phyloP scores from a whole-genome alignment of 2,329 filamentous ascomycete species.

The Amylocarpus encephaloides region DNA sequence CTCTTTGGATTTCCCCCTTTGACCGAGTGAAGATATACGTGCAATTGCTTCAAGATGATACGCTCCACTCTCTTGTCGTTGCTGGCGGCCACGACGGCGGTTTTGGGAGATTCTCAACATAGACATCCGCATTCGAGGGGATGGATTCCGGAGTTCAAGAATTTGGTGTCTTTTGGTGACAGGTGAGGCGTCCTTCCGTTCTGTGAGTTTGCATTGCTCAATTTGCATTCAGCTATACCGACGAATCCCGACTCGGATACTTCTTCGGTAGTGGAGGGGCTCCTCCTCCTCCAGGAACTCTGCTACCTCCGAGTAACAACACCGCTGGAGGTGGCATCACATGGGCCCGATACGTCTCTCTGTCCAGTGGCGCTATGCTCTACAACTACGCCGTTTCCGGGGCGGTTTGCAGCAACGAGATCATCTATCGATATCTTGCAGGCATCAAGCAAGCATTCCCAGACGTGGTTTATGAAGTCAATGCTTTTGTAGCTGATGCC shows the following conservation, averaged over 20 bases:
- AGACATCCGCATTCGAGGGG: no score
- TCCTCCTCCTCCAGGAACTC: slow-evolving; percentile 54
- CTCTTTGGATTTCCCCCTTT: no score
- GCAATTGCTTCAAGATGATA: not conserved
- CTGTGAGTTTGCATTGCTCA: not conserved
- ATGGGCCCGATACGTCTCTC: slow-evolving; percentile 63
- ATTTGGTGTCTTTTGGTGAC: slow-evolving; percentile 65
- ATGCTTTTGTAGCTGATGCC: slow-evolving; percentile 48
- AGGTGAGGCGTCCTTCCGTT: slow-evolving; percentile 37
- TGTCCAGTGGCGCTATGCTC: slow-evolving; percentile 49
- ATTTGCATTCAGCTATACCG: slow-evolving; percentile 51
- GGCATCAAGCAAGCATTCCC: slow-evolving; percentile 52
- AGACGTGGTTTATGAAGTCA: slow-evolving; percentile 54
- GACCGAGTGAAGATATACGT: no score
- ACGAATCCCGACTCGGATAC: slow-evolving; percentile 61
- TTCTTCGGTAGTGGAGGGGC: slow-evolving; percentile 52
- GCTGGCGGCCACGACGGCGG: not conserved
- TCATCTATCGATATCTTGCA: slow-evolving; percentile 50
- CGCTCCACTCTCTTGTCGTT: not conserved
- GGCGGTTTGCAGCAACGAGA: slow-evolving; percentile 64
- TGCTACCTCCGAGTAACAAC: slow-evolving; percentile 40
- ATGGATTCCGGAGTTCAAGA: slow-evolving; percentile 46
- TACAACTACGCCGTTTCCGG: slow-evolving; percentile 69
- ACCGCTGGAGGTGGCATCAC: slow-evolving; percentile 60
- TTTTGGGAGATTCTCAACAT: no score